Conservation (phyloP, 108 stramenopile species). For the Skeletonema tropicum region DNA sequence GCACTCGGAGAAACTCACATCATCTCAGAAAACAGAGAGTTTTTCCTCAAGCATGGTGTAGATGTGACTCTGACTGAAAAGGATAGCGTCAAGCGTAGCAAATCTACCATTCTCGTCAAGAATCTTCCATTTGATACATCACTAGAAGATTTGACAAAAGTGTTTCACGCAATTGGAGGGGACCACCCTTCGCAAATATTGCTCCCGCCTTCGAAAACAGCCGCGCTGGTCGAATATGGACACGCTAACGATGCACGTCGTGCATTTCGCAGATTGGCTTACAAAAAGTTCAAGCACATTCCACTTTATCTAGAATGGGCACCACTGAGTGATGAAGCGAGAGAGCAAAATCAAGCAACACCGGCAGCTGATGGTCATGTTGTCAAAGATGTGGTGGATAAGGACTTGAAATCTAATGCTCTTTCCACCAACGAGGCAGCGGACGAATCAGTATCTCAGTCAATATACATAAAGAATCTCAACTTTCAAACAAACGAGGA, state of each 20-base stretch:
- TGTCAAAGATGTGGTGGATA: slow-evolving; percentile 15
- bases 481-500: slow-evolving; percentile 92
- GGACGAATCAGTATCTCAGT: slow-evolving; percentile 47
- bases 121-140: slow-evolving; percentile 93
- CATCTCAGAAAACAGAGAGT: slow-evolving; percentile 92
- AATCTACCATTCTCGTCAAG: slow-evolving; percentile 92
- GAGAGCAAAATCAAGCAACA: slow-evolving; percentile 18
- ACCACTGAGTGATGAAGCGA: slow-evolving; percentile 54
- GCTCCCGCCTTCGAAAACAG: slow-evolving; percentile 87
- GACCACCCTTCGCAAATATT: slow-evolving; percentile 68
- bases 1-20: slow-evolving; percentile 96
- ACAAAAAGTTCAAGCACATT: slow-evolving; percentile 92
- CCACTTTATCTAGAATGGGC: slow-evolving; percentile 99
- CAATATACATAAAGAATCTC: slow-evolving; percentile 96
- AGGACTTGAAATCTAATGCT: slow-evolving; percentile 41
- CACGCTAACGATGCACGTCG: slow-evolving; percentile 87
- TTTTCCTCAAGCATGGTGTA: slow-evolving; percentile 88
- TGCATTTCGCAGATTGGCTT: slow-evolving; percentile 94
- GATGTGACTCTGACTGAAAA: slow-evolving; percentile 85
- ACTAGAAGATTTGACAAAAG: slow-evolving; percentile 82
- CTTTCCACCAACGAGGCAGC: slow-evolving; percentile 42
- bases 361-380: slow-evolving; percentile 7
- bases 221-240: slow-evolving; percentile 93
- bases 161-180: slow-evolving; percentile 84
- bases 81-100: slow-evolving; percentile 64